Evolutionary conservation across 2,329 filamentous ascomycete species (phyloP).

Genomic region (Xylaria sp.): DNA sequence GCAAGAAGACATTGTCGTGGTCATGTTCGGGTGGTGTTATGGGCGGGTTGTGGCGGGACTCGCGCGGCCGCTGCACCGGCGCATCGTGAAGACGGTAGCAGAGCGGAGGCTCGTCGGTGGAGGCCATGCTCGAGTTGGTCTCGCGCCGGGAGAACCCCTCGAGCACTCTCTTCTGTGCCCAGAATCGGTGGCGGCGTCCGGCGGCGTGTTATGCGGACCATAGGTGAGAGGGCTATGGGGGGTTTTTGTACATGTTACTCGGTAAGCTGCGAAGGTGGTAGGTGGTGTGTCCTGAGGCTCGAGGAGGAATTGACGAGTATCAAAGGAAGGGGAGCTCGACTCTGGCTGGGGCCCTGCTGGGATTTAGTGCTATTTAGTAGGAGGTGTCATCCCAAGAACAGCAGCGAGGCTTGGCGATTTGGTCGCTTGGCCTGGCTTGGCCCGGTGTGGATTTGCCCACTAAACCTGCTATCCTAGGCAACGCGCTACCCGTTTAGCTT

Average conservation of each 20-base stretch:
- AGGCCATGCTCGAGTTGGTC: conserved; percentile 41
- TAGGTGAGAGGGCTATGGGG: conserved; percentile 26
- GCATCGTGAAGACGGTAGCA: conserved; percentile 17
- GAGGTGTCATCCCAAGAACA: conserved; percentile 32
- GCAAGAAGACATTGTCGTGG: conserved; percentile 12
- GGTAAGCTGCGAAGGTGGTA: neutral
- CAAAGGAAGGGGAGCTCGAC: conserved; percentile 20
- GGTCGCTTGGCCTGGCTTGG: conserved; percentile 11
- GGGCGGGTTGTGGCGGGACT: conserved; percentile 15
- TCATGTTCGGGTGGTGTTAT: conserved; percentile 25
- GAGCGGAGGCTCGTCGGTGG: conserved; percentile 40
- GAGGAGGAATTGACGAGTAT: conserved; percentile 22
- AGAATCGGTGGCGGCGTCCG: conserved; percentile 29
- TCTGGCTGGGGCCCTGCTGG: conserved; percentile 28
- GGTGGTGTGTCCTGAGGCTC: conserved; percentile 1
- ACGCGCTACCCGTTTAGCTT: conserved; percentile 33
- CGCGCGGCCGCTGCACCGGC: conserved; percentile 12
- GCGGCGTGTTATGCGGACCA: conserved; percentile 10
- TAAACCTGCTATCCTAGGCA: conserved; percentile 29
- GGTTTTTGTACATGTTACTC: conserved; percentile 2
- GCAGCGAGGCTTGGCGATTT: conserved; percentile 32
- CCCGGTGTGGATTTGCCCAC: conserved; percentile 20
- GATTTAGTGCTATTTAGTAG: conserved; percentile 21
- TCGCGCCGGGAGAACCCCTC: conserved; percentile 42
- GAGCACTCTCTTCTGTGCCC: conserved; percentile 39